Base-by-base conservation (phyloP, 257 asterid genomes). In the Nicotiana tabacum region DNA sequence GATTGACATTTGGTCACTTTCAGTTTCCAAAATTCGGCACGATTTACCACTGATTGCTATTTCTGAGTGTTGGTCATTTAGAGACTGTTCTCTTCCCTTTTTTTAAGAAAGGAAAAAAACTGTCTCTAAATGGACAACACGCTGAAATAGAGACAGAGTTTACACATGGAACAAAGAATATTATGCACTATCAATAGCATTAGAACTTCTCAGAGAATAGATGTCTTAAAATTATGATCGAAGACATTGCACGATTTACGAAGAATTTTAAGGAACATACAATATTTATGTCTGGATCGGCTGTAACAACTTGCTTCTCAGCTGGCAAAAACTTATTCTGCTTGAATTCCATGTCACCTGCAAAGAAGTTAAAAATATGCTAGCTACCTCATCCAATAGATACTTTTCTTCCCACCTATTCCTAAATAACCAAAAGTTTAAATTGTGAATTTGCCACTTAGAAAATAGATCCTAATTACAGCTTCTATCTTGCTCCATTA, bases 301-400 rank as follows among this genome's bases (percentile, higher is more conserved):
- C 98, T 3, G 99, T 96, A 46, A 96, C 95, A 69, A 93, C 86
- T 91, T 94, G 99, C 86, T 91, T 94, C 82, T 94, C 98, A 21
- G 97, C 94, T 82, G 99, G 94, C 65, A 94, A 90, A 83, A 87
- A 94, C 87, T 96, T 96, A 88, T 96, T 96, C 91, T 94, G 99
- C 94, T 96, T 96, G 97, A 96, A 96, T 88, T 96, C 99, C 98
- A 93, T 91, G 87, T 96, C 99, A 82, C 99, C 98, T 96, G 97
- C 82, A 91, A 84, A 29, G 43, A 48, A 74, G 46, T 15, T 76
- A 27, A 76, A 53, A 35, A 15, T 48, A 51, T 27, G 80, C 16
- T 70, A 43, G 13, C 58, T 24, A 72, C 16, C 61, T 76, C 80
- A 76, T 51, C 80, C 80, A 51, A 51, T 48, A 51, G 29, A 27